Evolutionary conservation across 768 basidiomycete species (phyloP).

Genomic region (Rossbeevera mucosa): DNA sequence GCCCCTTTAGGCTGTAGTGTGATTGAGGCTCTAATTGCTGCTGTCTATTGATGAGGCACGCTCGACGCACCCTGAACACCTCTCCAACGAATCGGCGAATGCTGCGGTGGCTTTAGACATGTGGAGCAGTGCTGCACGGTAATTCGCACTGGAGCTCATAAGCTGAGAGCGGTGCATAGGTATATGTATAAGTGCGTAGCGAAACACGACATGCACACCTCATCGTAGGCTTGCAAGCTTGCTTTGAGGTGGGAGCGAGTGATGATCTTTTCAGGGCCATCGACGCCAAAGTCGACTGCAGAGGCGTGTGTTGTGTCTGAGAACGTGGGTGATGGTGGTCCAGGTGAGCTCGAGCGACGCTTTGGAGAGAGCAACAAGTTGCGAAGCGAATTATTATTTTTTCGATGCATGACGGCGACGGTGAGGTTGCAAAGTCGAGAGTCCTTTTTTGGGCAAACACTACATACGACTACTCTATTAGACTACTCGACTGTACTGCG

Average conservation of each 20-base stretch:
- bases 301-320: slow-evolving; percentile 78
- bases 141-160: slow-evolving; percentile 68
- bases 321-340: slow-evolving; percentile 79
- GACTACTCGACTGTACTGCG: slow-evolving; percentile 7
- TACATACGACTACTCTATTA: slow-evolving; percentile 10
- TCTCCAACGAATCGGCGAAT: slow-evolving; percentile 84
- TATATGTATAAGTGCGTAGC: neutral
- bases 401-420: slow-evolving; percentile 40
- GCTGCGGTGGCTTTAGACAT: slow-evolving; percentile 81
- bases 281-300: slow-evolving; percentile 67
- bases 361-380: slow-evolving; percentile 45
- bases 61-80: slow-evolving; percentile 67
- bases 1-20: slow-evolving; percentile 62
- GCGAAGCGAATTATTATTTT: slow-evolving; percentile 55
- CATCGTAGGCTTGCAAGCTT: slow-evolving; percentile 76
- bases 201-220: slow-evolving; percentile 43
- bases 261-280: slow-evolving; percentile 78
- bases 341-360: slow-evolving; percentile 45
- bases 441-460: slow-evolving; percentile 15
- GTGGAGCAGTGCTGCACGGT: slow-evolving; percentile 73
- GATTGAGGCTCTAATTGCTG: neutral
- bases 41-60: neutral
- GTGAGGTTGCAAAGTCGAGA: slow-evolving; percentile 11
- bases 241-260: slow-evolving; percentile 73
- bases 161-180: slow-evolving; percentile 48